Conservation (phyloP, 2,329 filamentous ascomycete genomes). For the Ciborinia camelliae region DNA sequence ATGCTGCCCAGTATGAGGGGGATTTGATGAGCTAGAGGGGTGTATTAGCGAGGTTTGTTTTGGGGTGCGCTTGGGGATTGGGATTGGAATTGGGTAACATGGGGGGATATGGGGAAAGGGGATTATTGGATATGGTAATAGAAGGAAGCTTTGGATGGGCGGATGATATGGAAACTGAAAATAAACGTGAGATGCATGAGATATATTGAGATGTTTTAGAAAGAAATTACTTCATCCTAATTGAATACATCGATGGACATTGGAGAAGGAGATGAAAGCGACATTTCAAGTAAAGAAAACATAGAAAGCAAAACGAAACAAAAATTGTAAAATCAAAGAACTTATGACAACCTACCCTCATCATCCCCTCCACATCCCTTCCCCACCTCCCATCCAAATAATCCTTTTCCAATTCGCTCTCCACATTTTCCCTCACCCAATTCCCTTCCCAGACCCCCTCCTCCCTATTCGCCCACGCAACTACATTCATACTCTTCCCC, state of each 20-base stretch:
- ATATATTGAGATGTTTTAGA: no score
- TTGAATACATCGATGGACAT: no score
- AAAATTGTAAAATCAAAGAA: background rate
- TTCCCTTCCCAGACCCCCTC: constrained; percentile 38
- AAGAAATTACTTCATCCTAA: no score
- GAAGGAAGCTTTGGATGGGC: no score
- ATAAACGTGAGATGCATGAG: no score
- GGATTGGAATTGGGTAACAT: background rate
- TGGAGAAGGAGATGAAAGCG: no score
- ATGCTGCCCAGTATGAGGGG: constrained; percentile 4
- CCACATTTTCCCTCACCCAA: constrained; percentile 11
- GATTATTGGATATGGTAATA: no score
- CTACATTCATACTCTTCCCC: constrained; percentile 54
- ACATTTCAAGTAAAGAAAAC: no score
- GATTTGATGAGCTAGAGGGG: background rate
- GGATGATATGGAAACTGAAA: no score
- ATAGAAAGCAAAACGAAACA: background rate
- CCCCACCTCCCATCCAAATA: constrained; percentile 12
- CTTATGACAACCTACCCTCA: background rate
- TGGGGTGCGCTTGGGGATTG: background rate
- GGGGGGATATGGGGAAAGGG: background rate
- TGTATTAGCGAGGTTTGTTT: background rate
- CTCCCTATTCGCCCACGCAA: constrained; percentile 33
- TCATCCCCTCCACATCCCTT: background rate
- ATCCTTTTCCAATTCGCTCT: background rate